Base-by-base conservation (phyloP, 2,329 filamentous ascomycete species). In the Periconia macrospinosa region DNA sequence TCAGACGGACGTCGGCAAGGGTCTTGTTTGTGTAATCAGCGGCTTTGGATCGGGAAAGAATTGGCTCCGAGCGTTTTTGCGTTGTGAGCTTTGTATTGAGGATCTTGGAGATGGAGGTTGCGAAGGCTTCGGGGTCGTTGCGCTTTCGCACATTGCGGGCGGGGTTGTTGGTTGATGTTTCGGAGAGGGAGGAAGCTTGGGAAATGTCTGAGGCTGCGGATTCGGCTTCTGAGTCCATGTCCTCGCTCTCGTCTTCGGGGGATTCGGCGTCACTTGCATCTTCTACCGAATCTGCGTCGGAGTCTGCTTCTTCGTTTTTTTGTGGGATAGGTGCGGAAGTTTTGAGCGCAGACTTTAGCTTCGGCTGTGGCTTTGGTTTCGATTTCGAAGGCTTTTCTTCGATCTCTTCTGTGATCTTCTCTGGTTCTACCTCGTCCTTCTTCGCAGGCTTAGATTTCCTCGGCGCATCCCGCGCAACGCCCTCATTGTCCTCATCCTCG, bases 21-120 rank as follows among this genome's bases (percentile, higher is more conserved):
- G 89, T 85, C 54, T 86, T 86, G 58, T 87, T 87, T 0, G 89
- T 85, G 55, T 90, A 84, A 14, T 86, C 84, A 1, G 92, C 92
- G 11, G 83, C 83, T 56, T 85, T 86, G 71, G 89, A 93, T 66
- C 94, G 88, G 6, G 92, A 88, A 3, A 99, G 82, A n/a, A 99
- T 90, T 0, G 94, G 94, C 71, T 99, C 94, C 50, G 87, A 82
- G 20, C 92, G 89, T 70, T 91, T 91, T 30, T 89, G 84, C 8
- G 85, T 86, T 1, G 92, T 88, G 10, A 97, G 82, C 76, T 97
- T 97, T 6, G 91, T 93, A 52, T 86, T 87, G 43, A 99, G 83
- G 71, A 99, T 97, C 75, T 94, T 96, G 62, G 90, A 89, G 66
- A 99, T 91, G 47, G 92, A 96, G 1, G 88, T 96, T 20, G 93